Evolutionary conservation across 1,139 yeast species (phyloP).

Genomic region (Nadsonia commutata): DNA sequence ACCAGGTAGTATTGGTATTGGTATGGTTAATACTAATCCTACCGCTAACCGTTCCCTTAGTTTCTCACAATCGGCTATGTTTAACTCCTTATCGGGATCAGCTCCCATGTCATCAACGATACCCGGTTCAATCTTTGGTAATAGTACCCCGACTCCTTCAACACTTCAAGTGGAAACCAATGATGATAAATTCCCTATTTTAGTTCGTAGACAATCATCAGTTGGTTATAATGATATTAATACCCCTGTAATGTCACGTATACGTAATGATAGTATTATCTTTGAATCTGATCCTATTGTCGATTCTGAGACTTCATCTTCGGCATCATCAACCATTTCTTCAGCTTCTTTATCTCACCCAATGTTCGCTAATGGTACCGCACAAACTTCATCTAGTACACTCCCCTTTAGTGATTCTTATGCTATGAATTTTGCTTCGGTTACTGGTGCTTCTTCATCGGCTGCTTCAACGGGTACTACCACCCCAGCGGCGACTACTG

Average conservation of each 20-base stretch:
- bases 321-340: too few relatives aligned
- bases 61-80: not conserved
- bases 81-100: too few relatives aligned
- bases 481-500: too few relatives aligned
- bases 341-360: too few relatives aligned
- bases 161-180: constrained; percentile 8
- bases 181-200: constrained; percentile 29
- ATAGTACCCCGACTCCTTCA: not conserved
- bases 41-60: not conserved
- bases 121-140: too few relatives aligned
- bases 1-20: too few relatives aligned
- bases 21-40: too few relatives aligned
- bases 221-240: not conserved
- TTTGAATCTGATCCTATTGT: not conserved
- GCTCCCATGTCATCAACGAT: too few relatives aligned
- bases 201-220: constrained; percentile 18
- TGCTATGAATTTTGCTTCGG: not conserved
- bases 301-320: too few relatives aligned
- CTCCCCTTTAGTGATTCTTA: not conserved
- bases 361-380: too few relatives aligned
- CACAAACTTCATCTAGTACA: too few relatives aligned
- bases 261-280: not conserved
- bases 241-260: not conserved
- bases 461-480: not conserved
- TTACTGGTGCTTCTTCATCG: not conserved